Percentiles rank a stretch among this genome's conserved stretches.
Conservation (phyloP, 2,329 filamentous ascomycete genomes). For the Colletotrichum graminicola region DNA sequence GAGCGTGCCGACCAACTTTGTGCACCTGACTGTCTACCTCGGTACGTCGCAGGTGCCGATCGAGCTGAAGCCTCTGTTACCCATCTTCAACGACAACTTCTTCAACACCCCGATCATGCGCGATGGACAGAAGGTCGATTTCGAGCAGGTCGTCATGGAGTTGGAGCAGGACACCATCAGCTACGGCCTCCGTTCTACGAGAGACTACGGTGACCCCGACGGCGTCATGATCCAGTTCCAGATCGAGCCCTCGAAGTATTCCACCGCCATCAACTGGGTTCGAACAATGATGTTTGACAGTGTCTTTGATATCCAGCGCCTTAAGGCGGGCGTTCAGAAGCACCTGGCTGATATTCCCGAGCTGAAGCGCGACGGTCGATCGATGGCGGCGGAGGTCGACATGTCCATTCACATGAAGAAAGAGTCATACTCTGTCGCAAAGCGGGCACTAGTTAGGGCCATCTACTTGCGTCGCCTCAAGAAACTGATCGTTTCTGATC, state of each 20-base stretch:
- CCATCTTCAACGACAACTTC: slow-evolving; percentile 90
- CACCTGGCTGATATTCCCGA: slow-evolving; percentile 93
- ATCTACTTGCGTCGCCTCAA: slow-evolving; percentile 89
- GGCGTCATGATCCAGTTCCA: slow-evolving; percentile 86
- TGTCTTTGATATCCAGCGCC: slow-evolving; percentile 80
- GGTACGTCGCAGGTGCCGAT: slow-evolving; percentile 82
- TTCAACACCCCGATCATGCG: slow-evolving; percentile 90
- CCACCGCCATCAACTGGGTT: slow-evolving; percentile 84
- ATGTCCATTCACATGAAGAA: slow-evolving; percentile 84
- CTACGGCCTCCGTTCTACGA: slow-evolving; percentile 79
- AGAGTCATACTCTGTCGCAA: slow-evolving; percentile 81
- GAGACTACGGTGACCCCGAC: slow-evolving; percentile 81
- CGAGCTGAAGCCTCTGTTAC: slow-evolving; percentile 86
- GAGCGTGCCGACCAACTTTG: slow-evolving; percentile 92
- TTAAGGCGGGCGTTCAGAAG: slow-evolving; percentile 78
- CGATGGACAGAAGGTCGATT: slow-evolving; percentile 81
- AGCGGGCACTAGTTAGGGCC: slow-evolving; percentile 85
- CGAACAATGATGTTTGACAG: slow-evolving; percentile 88
- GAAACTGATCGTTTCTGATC: slow-evolving; percentile 82
- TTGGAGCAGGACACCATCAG: slow-evolving; percentile 92
- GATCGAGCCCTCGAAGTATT: slow-evolving; percentile 89
- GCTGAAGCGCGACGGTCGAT: slow-evolving; percentile 85
- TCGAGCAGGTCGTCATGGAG: slow-evolving; percentile 92
- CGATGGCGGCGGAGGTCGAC: slow-evolving; percentile 74
- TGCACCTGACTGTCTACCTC: slow-evolving; percentile 84